Evolutionary conservation across 148 eudicot genomes (phyloP).

Genomic region (Heliamphora exappendiculata): DNA sequence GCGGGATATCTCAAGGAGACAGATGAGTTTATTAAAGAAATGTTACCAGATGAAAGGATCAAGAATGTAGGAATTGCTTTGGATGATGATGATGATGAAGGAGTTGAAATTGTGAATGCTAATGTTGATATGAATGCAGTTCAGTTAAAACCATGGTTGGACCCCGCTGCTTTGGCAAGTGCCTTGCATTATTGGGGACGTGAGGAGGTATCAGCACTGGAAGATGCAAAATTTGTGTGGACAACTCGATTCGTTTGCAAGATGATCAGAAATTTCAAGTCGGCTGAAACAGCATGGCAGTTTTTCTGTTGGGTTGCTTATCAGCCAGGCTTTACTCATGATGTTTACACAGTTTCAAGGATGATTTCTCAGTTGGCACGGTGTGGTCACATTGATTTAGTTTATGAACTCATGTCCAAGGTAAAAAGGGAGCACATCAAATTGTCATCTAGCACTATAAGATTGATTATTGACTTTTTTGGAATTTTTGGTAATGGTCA

Average conservation of each 20-base stretch:
- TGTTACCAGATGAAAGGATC: constrained; percentile 69
- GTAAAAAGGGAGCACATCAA: constrained; percentile 43
- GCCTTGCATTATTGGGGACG: constrained; percentile 63
- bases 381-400: constrained; percentile 45
- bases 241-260: constrained; percentile 80
- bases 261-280: constrained; percentile 63
- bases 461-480: constrained; percentile 58
- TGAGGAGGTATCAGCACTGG: constrained; percentile 59
- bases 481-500: constrained; percentile 59
- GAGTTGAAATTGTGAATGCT: constrained; percentile 12
- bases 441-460: constrained; percentile 53
- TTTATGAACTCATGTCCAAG: constrained; percentile 46
- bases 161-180: constrained; percentile 74
- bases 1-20: constrained; percentile 56
- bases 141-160: constrained; percentile 84
- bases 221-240: constrained; percentile 78
- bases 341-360: constrained; percentile 64
- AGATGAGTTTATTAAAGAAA: constrained; percentile 39
- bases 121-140: constrained; percentile 26
- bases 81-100: constrained; percentile 25
- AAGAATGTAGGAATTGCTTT: constrained; percentile 28
- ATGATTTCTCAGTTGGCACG: constrained; percentile 55
- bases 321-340: constrained; percentile 74
- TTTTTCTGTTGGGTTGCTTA: constrained; percentile 77
- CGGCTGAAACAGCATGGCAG: constrained; percentile 66